These are phyloP conservation scores for Lodderomyces elongisporus DNA, from an alignment of 1,139 yeast species.

Conservation along the genomic window DNA sequence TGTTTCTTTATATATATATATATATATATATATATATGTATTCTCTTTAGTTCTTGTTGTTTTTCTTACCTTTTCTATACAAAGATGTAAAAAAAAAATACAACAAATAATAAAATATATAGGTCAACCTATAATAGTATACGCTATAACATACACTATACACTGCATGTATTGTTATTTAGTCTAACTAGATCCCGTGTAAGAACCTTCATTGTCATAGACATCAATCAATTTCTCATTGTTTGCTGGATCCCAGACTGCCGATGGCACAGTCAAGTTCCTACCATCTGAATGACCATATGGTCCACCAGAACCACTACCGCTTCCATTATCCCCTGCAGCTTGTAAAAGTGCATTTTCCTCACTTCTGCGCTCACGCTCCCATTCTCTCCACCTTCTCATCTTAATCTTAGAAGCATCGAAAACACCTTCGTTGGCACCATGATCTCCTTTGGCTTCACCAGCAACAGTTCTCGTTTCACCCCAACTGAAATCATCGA, in stretches of 20 bases:
- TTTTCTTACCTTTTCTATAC: too few species aligned
- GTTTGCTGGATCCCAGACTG: slow-evolving; percentile 48
- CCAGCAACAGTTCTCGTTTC: slow-evolving; percentile 87
- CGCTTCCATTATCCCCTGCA: neutral
- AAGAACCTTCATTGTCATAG: slow-evolving; percentile 26
- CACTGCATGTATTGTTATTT: too few species aligned
- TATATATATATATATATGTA: too few species aligned
- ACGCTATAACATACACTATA: too few species aligned
- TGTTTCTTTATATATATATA: too few species aligned
- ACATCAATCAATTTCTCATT: slow-evolving; percentile 23
- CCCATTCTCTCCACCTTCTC: slow-evolving; percentile 95
- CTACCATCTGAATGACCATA: slow-evolving; percentile 4
- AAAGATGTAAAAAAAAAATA: too few species aligned
- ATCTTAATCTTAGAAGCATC: slow-evolving; percentile 83
- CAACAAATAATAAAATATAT: too few species aligned
- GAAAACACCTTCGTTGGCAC: slow-evolving; percentile 70
- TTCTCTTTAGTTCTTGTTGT: too few species aligned
- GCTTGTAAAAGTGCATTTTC: slow-evolving; percentile 13
- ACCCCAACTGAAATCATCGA: slow-evolving; percentile 98
- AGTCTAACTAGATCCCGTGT: slow-evolving; percentile 10
- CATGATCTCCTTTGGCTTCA: slow-evolving; percentile 64
- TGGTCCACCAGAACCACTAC: neutral
- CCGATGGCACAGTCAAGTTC: slow-evolving; percentile 35
- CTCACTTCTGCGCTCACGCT: slow-evolving; percentile 51
- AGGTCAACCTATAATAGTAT: too few species aligned